Evolutionary conservation across 768 basidiomycete species (phyloP), one percentile per base, ranked within the genome.

Genomic region (Mycena kentingensis): DNA sequence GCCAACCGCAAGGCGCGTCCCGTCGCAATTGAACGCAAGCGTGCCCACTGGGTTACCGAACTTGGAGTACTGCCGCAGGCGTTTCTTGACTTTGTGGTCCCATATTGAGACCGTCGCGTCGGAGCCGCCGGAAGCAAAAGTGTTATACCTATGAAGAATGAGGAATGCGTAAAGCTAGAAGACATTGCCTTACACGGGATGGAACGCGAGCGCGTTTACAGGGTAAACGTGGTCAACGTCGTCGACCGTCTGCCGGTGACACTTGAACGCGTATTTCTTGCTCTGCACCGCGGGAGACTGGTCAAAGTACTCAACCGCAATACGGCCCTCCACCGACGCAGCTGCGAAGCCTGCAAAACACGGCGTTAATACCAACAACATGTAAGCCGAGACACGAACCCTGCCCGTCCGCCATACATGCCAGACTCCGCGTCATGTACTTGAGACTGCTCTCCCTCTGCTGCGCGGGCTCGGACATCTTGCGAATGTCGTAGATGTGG

Each of bases 301-400:
- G 58, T 98, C 92, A 60, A 97, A 95, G 68, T 96, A 99, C 68
- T 99, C 97, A 26, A 98, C 94, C 0, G 95, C 93, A 52, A 98
- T 97, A 21, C 97, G 81, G 1, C 97, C 97, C 63, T 99, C 97
- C 13, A 95, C 93, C 0, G 92, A 94, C 0, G 88, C 90, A 0
- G 88, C 92, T 11, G 94, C 94, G 69, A 92, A 99, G 11, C 96
- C 94, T 91, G 62, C 15, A 29, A 44, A 46, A 10, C 45, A 32
- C 36, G 3, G 44, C 22, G 37, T 27, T 44, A 27, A 11, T 34
- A 12, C n/a, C 5, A 34, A 24, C 7, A 39, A 25, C n/a, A 52
- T 21, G 32, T 38, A 31, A 48, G 27, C 37, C 18, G 49, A 32
- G 31, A 15, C 25, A 57, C 77, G 35, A 56, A 90, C 94, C 95